A percentile compares a stretch with the other conserved stretches of the same genome.
Evolutionary conservation across 1,139 yeast species (phyloP).

Genomic region (Candida anutae): DNA sequence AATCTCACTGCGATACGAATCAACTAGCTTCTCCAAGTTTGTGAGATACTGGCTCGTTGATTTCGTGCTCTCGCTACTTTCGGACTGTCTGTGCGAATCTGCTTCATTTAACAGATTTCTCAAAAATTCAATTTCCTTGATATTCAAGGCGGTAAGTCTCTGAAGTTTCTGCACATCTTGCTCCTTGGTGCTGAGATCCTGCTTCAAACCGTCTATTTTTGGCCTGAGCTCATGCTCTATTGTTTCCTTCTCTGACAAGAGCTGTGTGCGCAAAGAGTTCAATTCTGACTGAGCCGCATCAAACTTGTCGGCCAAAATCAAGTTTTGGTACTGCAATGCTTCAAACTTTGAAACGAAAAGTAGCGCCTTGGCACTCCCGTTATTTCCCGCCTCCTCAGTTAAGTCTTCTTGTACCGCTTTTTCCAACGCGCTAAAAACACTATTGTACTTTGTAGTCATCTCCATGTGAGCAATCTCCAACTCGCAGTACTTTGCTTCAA

Average conservation of each 20-base stretch:
- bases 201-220: constrained; percentile 1
- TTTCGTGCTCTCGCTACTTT: constrained; percentile 9
- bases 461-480: constrained; percentile 47
- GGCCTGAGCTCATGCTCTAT: not conserved
- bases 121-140: constrained; percentile 55
- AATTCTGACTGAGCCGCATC: constrained; percentile 20
- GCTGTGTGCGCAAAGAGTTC: constrained; percentile 1
- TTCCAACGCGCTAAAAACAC: constrained; percentile 22
- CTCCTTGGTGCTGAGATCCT: constrained; percentile 14
- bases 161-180: constrained; percentile 37
- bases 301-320: constrained; percentile 31
- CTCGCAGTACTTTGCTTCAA: constrained; percentile 42
- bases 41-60: constrained; percentile 29
- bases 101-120: constrained; percentile 35
- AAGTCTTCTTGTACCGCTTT: constrained; percentile 15
- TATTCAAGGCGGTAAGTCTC: constrained; percentile 45
- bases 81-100: constrained; percentile 15
- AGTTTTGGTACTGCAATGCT: constrained; percentile 28
- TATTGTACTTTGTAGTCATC: constrained; percentile 34
- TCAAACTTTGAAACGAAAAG: constrained; percentile 27
- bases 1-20: constrained; percentile 50
- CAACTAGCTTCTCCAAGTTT: constrained; percentile 46
- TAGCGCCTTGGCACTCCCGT: constrained; percentile 12
- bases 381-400: constrained; percentile 8
- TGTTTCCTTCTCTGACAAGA: not conserved